These are phyloP conservation scores for Pythium oligandrum DNA, from an alignment of 352 stramenopile genomes.

Conservation along the genomic window DNA sequence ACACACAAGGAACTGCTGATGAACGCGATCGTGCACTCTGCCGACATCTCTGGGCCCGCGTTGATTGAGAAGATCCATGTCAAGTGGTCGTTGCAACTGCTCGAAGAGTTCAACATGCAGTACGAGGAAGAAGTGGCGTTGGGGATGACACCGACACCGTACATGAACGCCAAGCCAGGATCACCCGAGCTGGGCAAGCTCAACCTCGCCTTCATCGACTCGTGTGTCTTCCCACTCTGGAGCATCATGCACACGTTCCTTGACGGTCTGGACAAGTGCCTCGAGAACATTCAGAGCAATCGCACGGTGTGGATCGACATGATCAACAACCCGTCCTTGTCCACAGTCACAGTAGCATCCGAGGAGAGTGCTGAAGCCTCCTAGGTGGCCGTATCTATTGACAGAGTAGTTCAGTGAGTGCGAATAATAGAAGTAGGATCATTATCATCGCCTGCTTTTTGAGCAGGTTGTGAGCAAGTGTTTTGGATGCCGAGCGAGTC, in stretches of 20 bases:
- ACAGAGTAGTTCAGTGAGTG: background rate
- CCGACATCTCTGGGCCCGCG: slow-evolving; percentile 75
- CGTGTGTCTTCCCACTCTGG: slow-evolving; percentile 81
- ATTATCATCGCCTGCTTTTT: too few relatives aligned
- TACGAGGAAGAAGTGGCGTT: slow-evolving; percentile 65
- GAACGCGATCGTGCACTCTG: slow-evolving; percentile 71
- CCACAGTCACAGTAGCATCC: background rate
- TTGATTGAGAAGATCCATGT: slow-evolving; percentile 47
- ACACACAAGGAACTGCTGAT: slow-evolving; percentile 59
- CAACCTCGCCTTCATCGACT: slow-evolving; percentile 81
- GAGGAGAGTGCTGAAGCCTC: slow-evolving; percentile 3
- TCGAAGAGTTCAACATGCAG: slow-evolving; percentile 82
- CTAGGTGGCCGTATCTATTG: slow-evolving; percentile 3
- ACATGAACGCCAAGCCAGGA: slow-evolving; percentile 65
- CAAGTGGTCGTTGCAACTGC: slow-evolving; percentile 58
- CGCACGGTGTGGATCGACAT: slow-evolving; percentile 50
- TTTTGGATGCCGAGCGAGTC: too few relatives aligned
- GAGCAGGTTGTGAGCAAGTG: too few relatives aligned
- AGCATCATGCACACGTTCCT: slow-evolving; percentile 61
- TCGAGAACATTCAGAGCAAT: slow-evolving; percentile 68
- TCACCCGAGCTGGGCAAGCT: slow-evolving; percentile 66
- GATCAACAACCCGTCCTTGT: slow-evolving; percentile 17
- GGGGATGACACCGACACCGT: slow-evolving; percentile 60
- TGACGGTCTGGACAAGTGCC: slow-evolving; percentile 46
- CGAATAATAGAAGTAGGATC: too few relatives aligned